phyloP scores from a whole-genome alignment of 2,329 filamentous ascomycete species.

The Drechslerella coelobrocha region DNA sequence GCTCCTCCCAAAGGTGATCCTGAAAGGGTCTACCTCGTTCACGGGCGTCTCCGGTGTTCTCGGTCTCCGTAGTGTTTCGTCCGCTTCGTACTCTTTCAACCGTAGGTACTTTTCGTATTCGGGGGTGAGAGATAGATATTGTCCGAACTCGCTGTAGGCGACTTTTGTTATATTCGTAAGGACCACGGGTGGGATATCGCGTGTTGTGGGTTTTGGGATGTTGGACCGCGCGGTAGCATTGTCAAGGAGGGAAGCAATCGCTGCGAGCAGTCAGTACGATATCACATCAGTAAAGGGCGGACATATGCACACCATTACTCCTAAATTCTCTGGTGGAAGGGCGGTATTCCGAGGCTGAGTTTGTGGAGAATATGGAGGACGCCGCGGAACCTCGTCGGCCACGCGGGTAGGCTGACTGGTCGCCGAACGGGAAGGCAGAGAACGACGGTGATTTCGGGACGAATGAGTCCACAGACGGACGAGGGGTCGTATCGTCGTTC shows the following conservation, averaged over 20 bases:
- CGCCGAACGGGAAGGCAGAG: conserved; percentile 36
- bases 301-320: conserved; percentile 23
- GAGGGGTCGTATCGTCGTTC: conserved; percentile 35
- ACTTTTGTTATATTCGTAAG: conserved; percentile 86
- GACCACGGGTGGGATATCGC: conserved; percentile 91
- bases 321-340: conserved; percentile 19
- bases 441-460: conserved; percentile 36
- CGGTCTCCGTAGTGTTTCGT: conserved; percentile 55
- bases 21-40: conserved; percentile 12
- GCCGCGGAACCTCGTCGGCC: conserved; percentile 78
- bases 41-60: conserved; percentile 50
- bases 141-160: conserved; percentile 77
- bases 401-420: conserved; percentile 37
- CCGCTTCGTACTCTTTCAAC: conserved; percentile 73
- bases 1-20: conserved; percentile 12
- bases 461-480: conserved; percentile 45
- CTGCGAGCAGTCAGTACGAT: conserved; percentile 58
- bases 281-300: background rate
- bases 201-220: conserved; percentile 82
- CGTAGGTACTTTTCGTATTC: conserved; percentile 88
- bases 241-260: conserved; percentile 85
- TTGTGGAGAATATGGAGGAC: conserved; percentile 78
- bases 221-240: conserved; percentile 77
- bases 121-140: conserved; percentile 84
- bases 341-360: conserved; percentile 43